Percentiles rank a stretch among this genome's conserved stretches.
phyloP scores from a whole-genome alignment of 106 monocot species.

The Dioscorea alata region DNA sequence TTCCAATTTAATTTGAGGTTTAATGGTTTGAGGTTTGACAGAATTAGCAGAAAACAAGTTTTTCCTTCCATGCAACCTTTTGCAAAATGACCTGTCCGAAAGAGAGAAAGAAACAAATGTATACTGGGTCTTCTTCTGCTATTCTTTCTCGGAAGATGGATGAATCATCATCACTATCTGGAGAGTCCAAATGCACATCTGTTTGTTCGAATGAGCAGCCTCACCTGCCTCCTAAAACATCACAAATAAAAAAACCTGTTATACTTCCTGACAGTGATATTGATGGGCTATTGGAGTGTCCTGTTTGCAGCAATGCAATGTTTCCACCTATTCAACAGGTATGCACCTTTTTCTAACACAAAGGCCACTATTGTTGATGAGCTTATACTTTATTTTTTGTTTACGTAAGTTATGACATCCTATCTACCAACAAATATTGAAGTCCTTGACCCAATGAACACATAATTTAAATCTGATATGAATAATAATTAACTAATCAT shows the following conservation, averaged over 20 bases:
- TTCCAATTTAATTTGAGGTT: too few relatives aligned
- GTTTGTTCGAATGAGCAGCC: slow-evolving; percentile 4
- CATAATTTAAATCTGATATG: too few relatives aligned
- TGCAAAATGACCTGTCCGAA: slow-evolving; percentile 14
- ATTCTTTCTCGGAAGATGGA: slow-evolving; percentile 13
- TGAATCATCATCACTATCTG: slow-evolving; percentile 12
- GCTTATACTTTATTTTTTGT: too few relatives aligned
- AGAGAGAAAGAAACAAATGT: slow-evolving; percentile 6
- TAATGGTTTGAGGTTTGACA: too few relatives aligned
- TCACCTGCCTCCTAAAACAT: not conserved
- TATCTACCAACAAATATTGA: too few relatives aligned
- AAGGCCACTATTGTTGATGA: too few relatives aligned
- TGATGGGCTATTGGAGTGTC: slow-evolving; percentile 40
- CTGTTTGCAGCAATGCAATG: slow-evolving; percentile 45
- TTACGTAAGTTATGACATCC: too few relatives aligned
- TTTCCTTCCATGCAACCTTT: not conserved
- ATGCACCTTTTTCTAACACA: not conserved
- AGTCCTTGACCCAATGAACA: too few relatives aligned
- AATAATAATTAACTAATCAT: too few relatives aligned
- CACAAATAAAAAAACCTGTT: slow-evolving; percentile 5
- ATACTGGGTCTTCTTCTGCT: slow-evolving; percentile 2
- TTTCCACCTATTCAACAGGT: slow-evolving; percentile 62
- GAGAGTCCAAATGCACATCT: slow-evolving; percentile 3
- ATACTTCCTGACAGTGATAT: slow-evolving; percentile 12
- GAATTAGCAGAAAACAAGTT: too few relatives aligned